Percentiles rank a stretch among this genome's conserved stretches.
phyloP scores from a whole-genome alignment of 352 stramenopile genomes.

The Plasmopara viticola region DNA sequence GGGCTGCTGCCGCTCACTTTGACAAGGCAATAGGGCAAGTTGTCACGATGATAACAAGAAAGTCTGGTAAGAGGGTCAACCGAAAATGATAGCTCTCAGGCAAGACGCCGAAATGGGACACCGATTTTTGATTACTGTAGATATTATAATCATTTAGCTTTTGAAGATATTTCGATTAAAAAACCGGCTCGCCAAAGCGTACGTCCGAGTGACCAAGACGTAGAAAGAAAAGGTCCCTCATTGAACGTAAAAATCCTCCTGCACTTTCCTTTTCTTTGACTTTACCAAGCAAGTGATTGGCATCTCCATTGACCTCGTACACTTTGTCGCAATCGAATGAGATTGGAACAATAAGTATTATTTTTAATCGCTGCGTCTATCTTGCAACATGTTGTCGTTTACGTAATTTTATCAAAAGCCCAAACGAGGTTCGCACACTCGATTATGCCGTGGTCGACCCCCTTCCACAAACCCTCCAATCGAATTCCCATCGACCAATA shows the following conservation, averaged over 20 bases:
- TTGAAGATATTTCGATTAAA: no score
- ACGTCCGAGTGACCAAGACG: slow-evolving; percentile 81
- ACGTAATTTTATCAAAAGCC: slow-evolving; percentile 69
- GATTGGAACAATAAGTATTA: slow-evolving; percentile 74
- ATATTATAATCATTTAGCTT: no score
- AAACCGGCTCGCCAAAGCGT: slow-evolving; percentile 66
- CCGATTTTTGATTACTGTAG: no score
- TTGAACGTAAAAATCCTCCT: slow-evolving; percentile 58
- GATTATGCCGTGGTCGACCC: slow-evolving; percentile 75
- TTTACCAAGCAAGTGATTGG: slow-evolving; percentile 82
- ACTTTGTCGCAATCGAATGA: slow-evolving; percentile 88
- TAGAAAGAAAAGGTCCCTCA: slow-evolving; percentile 67
- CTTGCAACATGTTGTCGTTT: no score
- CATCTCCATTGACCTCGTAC: slow-evolving; percentile 83
- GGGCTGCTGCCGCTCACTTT: no score
- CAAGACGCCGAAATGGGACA: no score
- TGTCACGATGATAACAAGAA: no score
- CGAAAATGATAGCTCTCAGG: no score
- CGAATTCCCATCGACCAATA: no score
- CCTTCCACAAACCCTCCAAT: no score
- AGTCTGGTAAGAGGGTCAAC: no score
- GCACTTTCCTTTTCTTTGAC: slow-evolving; percentile 84
- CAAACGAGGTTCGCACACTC: slow-evolving; percentile 62
- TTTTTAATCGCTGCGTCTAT: slow-evolving; percentile 12
- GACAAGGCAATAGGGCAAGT: no score